These are phyloP conservation scores for Pachysandra terminalis DNA, from an alignment of 164 flowering plant species.

Conservation along the genomic window DNA sequence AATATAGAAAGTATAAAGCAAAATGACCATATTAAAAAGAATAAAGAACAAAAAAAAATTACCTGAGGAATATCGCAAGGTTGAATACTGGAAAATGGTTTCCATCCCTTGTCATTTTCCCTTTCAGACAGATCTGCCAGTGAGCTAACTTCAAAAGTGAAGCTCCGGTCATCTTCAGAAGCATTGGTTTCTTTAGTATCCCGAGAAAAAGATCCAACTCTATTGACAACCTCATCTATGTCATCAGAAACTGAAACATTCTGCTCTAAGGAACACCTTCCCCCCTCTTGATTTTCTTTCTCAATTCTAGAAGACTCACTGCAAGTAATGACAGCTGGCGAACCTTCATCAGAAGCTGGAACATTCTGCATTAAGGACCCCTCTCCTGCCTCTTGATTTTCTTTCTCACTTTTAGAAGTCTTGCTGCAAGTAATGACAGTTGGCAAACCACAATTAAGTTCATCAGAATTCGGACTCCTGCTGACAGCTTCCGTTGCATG, in stretches of 20 bases:
- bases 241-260: constrained; percentile 18
- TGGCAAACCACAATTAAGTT: constrained; percentile 43
- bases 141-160: constrained; percentile 53
- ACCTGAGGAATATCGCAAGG: constrained; percentile 34
- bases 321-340: constrained; percentile 42
- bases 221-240: constrained; percentile 10
- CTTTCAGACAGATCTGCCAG: constrained; percentile 34
- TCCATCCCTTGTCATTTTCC: constrained; percentile 33
- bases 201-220: constrained; percentile 16
- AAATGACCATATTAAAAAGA: neutral
- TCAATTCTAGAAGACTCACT: constrained; percentile 27
- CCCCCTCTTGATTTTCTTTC: constrained; percentile 25
- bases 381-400: constrained; percentile 18
- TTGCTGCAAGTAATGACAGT: constrained; percentile 36
- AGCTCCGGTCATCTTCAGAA: constrained; percentile 40
- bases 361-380: constrained; percentile 17
- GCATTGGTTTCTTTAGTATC: constrained; percentile 29
- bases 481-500: constrained; percentile 21
- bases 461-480: constrained; percentile 20
- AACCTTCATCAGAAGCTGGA: constrained; percentile 30
- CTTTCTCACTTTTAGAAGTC: constrained; percentile 28
- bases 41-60: neutral
- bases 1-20: neutral
- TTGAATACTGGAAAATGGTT: constrained; percentile 30
- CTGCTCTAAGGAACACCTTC: constrained; percentile 18